These are phyloP conservation scores for Alternaria viburni DNA, from an alignment of 2,329 filamentous ascomycete genomes.

Conservation along the genomic window DNA sequence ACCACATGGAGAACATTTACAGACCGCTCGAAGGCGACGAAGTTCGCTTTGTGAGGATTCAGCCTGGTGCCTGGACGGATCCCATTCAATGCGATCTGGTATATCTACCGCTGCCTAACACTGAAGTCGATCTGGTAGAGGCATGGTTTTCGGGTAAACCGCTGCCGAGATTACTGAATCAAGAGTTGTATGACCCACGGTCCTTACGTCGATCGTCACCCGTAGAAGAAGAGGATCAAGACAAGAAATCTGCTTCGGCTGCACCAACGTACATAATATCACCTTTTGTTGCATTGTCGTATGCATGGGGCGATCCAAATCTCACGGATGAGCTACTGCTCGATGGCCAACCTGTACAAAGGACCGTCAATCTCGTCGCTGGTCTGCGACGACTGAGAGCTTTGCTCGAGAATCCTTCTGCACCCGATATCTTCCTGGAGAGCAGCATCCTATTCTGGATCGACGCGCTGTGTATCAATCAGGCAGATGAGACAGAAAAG, in stretches of 20 bases:
- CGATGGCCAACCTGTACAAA: not conserved
- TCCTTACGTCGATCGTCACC: too few species aligned
- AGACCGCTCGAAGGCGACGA: not conserved
- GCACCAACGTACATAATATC: too few species aligned
- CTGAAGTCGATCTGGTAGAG: not conserved
- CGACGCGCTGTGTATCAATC: too few species aligned
- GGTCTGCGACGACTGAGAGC: not conserved
- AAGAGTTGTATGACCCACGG: not conserved
- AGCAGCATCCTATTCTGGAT: too few species aligned
- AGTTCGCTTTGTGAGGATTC: not conserved
- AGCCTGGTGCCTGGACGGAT: not conserved
- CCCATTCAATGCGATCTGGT: not conserved
- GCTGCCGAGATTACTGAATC: fast-evolving
- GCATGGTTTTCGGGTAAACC: not conserved
- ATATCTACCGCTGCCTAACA: not conserved
- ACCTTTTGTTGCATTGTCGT: not conserved
- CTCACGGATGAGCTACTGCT: not conserved
- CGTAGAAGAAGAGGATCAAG: too few species aligned
- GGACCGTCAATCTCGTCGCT: not conserved
- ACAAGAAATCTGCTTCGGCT: too few species aligned
- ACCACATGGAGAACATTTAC: too few species aligned
- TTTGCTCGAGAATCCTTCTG: too few species aligned
- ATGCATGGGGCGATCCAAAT: not conserved
- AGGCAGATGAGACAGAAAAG: too few species aligned
- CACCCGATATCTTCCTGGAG: too few species aligned